Evolutionary conservation across 768 basidiomycete species (phyloP).

Genomic region (Suillus subaureus): DNA sequence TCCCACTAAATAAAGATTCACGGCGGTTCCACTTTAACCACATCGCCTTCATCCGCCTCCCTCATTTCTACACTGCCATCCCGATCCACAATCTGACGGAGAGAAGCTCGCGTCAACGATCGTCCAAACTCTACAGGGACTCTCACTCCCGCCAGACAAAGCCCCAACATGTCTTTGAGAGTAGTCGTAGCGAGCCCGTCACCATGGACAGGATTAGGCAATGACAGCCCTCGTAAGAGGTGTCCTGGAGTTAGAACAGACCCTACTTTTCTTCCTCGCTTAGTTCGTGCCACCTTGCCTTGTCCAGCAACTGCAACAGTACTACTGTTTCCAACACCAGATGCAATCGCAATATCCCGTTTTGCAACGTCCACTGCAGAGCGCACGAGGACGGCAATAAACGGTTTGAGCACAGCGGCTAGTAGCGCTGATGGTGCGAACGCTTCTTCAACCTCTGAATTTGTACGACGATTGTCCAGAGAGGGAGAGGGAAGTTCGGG

Average conservation of each 20-base stretch:
- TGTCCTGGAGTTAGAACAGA: slow-evolving; percentile 42
- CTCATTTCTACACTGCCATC: neutral
- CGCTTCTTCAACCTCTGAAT: slow-evolving; percentile 18
- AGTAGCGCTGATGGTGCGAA: slow-evolving; percentile 43
- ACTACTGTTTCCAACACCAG: slow-evolving; percentile 14
- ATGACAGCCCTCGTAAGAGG: slow-evolving; percentile 39
- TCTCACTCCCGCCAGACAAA: slow-evolving; percentile 36
- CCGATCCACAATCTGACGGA: neutral
- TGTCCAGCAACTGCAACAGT: slow-evolving; percentile 20
- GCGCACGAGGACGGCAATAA: slow-evolving; percentile 37
- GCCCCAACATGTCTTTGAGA: slow-evolving; percentile 20
- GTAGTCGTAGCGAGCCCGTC: slow-evolving; percentile 11
- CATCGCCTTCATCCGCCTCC: no score
- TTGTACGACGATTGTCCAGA: slow-evolving; percentile 17
- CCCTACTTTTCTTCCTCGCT: slow-evolving; percentile 25
- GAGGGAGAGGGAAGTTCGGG: slow-evolving; percentile 16
- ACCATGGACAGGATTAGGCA: slow-evolving; percentile 11
- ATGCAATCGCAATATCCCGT: slow-evolving; percentile 30
- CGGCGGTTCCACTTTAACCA: neutral
- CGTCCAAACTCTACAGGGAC: slow-evolving; percentile 27
- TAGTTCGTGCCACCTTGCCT: slow-evolving; percentile 22
- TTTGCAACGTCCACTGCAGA: slow-evolving; percentile 36
- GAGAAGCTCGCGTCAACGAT: neutral
- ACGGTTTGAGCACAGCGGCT: slow-evolving; percentile 31
- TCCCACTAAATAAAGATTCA: slow-evolving; percentile 3